Base-by-base conservation (phyloP, 495 filamentous ascomycete genomes). In the Terfezia boudieri region DNA sequence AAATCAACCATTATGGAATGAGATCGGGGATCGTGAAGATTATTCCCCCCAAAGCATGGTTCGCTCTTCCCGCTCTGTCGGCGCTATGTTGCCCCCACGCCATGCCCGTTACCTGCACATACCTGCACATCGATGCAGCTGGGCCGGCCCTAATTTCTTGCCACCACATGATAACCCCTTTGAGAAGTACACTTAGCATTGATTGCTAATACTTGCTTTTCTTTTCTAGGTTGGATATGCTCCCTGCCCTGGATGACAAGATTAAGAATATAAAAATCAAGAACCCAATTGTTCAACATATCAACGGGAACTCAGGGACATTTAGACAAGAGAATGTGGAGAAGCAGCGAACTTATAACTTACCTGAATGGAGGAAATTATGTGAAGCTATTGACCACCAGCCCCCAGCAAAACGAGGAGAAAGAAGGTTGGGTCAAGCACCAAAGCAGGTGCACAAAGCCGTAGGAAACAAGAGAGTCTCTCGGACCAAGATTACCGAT, bases 221-320 rank as follows among this genome's bases (percentile, higher is more conserved):
- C 26, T 14, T 37, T 46, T 55, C 32, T 57, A 85, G 81, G 81
- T 69, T 72, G 60, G 81, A 86, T 57, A 69, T 77, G 23, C 78
- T 89, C 23, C 81, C 84, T 17, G 66, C 74, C 36, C 78, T 95
- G 57, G 78, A 90, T 60, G 83, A 95, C 60, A 73, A 81, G 54
- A 77, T 98, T 56, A 95, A 94, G 68, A 80, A 81, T 53, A 84
- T 98, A 64, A 81, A 80, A 56, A 86, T 95, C 60, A 90, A 86
- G 71, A 92, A 96, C 58, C 90, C 90, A 9, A 96, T 98, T 66
- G 90, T 83, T 63, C 90, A 98, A 64, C 90, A 98, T 60, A 96
- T 96, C 64, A 85, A 86, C 72, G 92, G 89, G 9, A 84, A 80
- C 52, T 82, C 88, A 61, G 90, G 92, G 32, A 89, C 82, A 36